These are phyloP conservation scores for Trametes sanguinea DNA, from an alignment of 768 basidiomycete species.

Conservation along the genomic window DNA sequence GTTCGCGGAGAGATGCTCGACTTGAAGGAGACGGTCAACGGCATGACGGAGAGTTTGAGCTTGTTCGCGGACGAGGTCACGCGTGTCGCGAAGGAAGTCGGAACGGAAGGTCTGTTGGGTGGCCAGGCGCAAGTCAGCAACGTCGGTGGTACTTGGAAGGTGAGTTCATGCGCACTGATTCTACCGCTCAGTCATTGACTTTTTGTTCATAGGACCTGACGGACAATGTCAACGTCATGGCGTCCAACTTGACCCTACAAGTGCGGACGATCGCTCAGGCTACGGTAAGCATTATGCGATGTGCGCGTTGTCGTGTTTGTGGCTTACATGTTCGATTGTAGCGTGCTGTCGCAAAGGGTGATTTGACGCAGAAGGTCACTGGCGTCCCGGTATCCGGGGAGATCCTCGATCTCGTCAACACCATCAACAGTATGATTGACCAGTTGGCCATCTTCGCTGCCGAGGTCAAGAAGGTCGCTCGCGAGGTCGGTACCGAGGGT, in stretches of 20 bases:
- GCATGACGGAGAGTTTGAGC: conserved; percentile 88
- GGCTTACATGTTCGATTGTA: conserved; percentile 27
- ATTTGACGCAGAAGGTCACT: conserved; percentile 90
- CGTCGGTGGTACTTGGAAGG: conserved; percentile 96
- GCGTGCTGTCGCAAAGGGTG: conserved; percentile 93
- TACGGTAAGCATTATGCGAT: conserved; percentile 56
- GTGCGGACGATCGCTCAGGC: conserved; percentile 92
- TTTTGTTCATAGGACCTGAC: conserved; percentile 65
- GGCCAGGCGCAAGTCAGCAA: conserved; percentile 93
- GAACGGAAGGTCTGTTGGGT: conserved; percentile 93
- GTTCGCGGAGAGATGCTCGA: conserved; percentile 92
- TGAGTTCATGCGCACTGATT: conserved; percentile 15
- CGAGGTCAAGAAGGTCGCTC: conserved; percentile 92
- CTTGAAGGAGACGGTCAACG: conserved; percentile 90
- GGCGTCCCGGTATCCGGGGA: conserved; percentile 94
- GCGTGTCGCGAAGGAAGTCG: conserved; percentile 93
- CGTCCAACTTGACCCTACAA: conserved; percentile 90
- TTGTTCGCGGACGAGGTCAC: conserved; percentile 84
- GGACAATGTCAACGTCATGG: conserved; percentile 96
- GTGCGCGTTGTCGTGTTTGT: not conserved
- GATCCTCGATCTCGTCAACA: conserved; percentile 93
- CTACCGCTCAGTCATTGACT: not conserved
- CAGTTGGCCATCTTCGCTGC: conserved; percentile 69
- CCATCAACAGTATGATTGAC: conserved; percentile 90
- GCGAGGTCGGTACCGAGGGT: conserved; percentile 98